Evolutionary conservation across 78 protist species (phyloP).

Genomic region (Speleostelium caveatum): DNA sequence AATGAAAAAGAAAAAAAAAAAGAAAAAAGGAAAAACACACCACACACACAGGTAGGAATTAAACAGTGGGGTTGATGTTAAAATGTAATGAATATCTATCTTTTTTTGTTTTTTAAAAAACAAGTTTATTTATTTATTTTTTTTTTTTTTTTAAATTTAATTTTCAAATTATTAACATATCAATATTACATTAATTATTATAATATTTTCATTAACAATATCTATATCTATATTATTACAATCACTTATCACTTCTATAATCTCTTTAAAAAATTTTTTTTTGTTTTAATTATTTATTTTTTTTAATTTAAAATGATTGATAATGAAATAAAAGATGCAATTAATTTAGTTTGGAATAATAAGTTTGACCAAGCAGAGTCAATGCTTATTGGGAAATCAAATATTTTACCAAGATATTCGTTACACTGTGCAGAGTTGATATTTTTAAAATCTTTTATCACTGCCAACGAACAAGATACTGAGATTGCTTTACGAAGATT

Average conservation of each 20-base stretch:
- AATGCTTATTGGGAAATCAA: not conserved
- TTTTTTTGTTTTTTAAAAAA: too few species aligned
- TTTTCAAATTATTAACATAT: too few species aligned
- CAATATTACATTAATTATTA: too few species aligned
- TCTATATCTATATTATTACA: not conserved
- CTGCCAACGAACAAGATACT: constrained; percentile 58
- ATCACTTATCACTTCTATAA: not conserved
- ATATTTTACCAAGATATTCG: constrained; percentile 38
- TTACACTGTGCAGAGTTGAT: constrained; percentile 57
- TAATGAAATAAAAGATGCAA: constrained; percentile 37
- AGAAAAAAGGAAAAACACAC: too few species aligned
- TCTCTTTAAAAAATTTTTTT: not conserved
- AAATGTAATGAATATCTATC: too few species aligned
- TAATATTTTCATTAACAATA: too few species aligned
- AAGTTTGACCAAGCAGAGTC: constrained; percentile 52
- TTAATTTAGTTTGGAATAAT: constrained; percentile 61
- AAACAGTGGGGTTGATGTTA: too few species aligned
- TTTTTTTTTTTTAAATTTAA: too few species aligned
- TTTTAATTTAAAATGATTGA: not conserved
- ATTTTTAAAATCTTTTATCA: constrained; percentile 65
- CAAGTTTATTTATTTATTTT: too few species aligned
- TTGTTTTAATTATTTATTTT: not conserved
- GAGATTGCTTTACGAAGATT: constrained; percentile 41
- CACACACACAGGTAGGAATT: too few species aligned
- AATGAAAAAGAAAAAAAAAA: too few species aligned